Percentiles rank a stretch among this genome's conserved stretches.
These are phyloP conservation scores for Pseudogymnoascus sp. DNA, from an alignment of 2,329 filamentous ascomycete genomes.

Conservation along the genomic window DNA sequence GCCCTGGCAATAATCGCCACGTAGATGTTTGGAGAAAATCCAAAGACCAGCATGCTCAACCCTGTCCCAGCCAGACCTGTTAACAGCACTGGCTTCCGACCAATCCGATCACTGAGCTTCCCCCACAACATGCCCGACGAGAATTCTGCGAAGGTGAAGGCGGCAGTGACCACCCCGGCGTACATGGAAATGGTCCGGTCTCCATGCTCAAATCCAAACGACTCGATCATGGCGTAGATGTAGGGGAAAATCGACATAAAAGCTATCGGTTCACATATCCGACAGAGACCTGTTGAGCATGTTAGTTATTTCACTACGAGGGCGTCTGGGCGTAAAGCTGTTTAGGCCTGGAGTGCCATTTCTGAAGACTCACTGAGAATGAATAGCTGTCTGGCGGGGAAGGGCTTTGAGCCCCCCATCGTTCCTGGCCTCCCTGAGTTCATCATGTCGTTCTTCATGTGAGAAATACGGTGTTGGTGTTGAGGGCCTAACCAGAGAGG, in stretches of 20 bases:
- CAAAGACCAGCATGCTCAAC: slow-evolving; percentile 85
- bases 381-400: slow-evolving; percentile 37
- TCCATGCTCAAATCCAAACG: slow-evolving; percentile 76
- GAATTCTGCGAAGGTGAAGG: slow-evolving; percentile 94
- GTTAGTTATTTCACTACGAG: neutral
- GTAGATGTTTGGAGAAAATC: slow-evolving; percentile 74
- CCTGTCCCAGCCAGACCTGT: slow-evolving; percentile 86
- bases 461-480: neutral
- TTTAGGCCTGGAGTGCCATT: neutral
- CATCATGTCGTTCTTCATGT: neutral
- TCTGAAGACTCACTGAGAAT: slow-evolving; percentile 35
- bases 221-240: slow-evolving; percentile 94
- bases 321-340: neutral
- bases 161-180: slow-evolving; percentile 90
- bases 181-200: slow-evolving; percentile 79
- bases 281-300: slow-evolving; percentile 61
- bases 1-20: slow-evolving; percentile 82
- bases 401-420: slow-evolving; percentile 24
- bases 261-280: slow-evolving; percentile 96
- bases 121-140: slow-evolving; percentile 90
- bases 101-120: slow-evolving; percentile 80
- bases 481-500: neutral
- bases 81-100: slow-evolving; percentile 84
- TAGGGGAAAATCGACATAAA: slow-evolving; percentile 99
- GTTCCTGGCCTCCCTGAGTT: slow-evolving; percentile 18